Conservation (phyloP, 2,329 filamentous ascomycete genomes). For the Allantophomopsis lycopodina region DNA sequence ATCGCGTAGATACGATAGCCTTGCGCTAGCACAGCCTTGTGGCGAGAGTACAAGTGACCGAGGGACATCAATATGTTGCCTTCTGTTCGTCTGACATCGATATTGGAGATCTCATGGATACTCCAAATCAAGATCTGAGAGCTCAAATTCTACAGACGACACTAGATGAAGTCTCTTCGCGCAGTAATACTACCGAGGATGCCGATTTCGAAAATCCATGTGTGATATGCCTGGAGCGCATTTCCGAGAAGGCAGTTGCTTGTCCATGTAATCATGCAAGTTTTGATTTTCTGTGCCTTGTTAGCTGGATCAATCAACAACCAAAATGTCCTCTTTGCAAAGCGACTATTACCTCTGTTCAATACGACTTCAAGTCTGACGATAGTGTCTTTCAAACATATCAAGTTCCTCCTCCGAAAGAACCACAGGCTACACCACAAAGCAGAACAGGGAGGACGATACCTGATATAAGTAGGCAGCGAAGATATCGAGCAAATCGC, state of each 20-base stretch:
- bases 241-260: constrained; percentile 60
- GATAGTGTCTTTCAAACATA: constrained; percentile 41
- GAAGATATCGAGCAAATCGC: background rate
- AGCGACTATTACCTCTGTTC: constrained; percentile 37
- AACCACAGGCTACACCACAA: background rate
- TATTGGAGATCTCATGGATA: constrained; percentile 11
- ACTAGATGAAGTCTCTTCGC: constrained; percentile 23
- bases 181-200: constrained; percentile 15
- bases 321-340: constrained; percentile 72
- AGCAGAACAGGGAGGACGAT: no score
- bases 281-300: constrained; percentile 77
- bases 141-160: constrained; percentile 28
- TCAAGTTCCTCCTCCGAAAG: constrained; percentile 24
- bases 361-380: constrained; percentile 45
- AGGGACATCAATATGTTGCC: background rate
- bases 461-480: no score
- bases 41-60: no score
- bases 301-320: constrained; percentile 66
- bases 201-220: constrained; percentile 38
- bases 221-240: constrained; percentile 72
- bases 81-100: background rate
- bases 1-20: no score
- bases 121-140: constrained; percentile 24
- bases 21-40: no score
- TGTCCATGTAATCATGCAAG: constrained; percentile 65